Evolutionary conservation across 2,329 filamentous ascomycete species (phyloP).

Genomic region (Dactylellina drechsleri): DNA sequence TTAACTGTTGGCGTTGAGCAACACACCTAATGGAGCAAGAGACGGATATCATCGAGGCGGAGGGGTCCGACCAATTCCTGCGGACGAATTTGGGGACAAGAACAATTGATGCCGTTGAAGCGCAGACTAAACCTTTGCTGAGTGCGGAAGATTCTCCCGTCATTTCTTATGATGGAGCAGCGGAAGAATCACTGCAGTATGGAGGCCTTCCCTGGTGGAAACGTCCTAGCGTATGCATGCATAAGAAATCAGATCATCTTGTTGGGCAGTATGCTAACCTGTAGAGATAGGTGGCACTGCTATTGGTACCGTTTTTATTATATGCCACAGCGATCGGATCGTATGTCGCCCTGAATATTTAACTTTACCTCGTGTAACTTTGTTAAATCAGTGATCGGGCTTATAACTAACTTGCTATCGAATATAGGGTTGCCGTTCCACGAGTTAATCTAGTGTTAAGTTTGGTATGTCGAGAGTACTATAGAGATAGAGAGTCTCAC

Average conservation of each 20-base stretch:
- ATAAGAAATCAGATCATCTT: not conserved
- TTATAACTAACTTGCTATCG: too few relatives aligned
- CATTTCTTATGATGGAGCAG: conserved; percentile 20
- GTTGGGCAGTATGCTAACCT: conserved; percentile 1
- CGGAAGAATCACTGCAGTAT: conserved; percentile 6
- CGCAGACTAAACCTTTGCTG: conserved; percentile 47
- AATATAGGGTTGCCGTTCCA: conserved; percentile 55
- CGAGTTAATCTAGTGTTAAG: conserved; percentile 71
- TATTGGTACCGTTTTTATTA: conserved; percentile 85
- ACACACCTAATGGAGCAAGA: conserved; percentile 26
- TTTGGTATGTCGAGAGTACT: conserved; percentile 84
- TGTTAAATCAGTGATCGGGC: too few relatives aligned
- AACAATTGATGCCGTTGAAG: conserved; percentile 2
- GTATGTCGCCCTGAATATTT: conserved; percentile 59
- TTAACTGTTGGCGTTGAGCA: conserved; percentile 18
- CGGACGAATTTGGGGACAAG: conserved; percentile 7
- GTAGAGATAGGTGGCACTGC: conserved; percentile 70
- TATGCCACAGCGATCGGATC: conserved; percentile 89
- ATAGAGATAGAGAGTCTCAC: conserved; percentile 74
- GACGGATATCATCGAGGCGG: conserved; percentile 26
- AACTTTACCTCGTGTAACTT: too few relatives aligned
- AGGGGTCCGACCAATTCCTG: conserved; percentile 27
- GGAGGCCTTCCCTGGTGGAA: conserved; percentile 56
- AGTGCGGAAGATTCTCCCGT: not conserved
- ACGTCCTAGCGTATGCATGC: conserved; percentile 28